Evolutionary conservation across 1,284 basidiomycete species (phyloP).

Genomic region (Ustilago trichophora): DNA sequence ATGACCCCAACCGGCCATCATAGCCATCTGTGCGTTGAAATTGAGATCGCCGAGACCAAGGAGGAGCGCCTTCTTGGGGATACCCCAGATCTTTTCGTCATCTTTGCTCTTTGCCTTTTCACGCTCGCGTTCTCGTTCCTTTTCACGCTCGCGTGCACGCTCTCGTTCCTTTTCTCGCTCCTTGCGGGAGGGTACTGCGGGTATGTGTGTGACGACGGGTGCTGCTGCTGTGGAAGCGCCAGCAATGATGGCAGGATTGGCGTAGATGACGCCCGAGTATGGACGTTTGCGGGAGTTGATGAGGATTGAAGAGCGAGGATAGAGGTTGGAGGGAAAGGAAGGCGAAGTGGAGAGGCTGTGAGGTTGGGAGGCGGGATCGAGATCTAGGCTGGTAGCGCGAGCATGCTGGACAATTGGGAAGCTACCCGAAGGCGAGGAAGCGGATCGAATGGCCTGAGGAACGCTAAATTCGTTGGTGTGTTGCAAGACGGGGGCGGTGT

Average conservation of each 20-base stretch:
- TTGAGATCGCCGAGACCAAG: constrained; percentile 58
- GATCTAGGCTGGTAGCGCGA: constrained; percentile 32
- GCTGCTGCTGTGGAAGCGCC: constrained; percentile 8
- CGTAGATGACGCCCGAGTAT: constrained; percentile 38
- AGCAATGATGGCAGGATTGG: constrained; percentile 5
- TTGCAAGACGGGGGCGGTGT: constrained; percentile 20
- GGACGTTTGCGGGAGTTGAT: constrained; percentile 43
- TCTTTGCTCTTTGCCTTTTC: constrained; percentile 37
- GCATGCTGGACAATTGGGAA: constrained; percentile 21
- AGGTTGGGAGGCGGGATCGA: constrained; percentile 7
- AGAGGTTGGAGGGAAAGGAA: constrained; percentile 11
- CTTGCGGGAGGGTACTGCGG: constrained; percentile 44
- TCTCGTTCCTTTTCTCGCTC: constrained; percentile 47
- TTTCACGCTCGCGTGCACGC: constrained; percentile 39
- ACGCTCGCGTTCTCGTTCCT: constrained; percentile 39
- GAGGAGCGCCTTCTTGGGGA: constrained; percentile 59
- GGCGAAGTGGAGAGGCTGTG: constrained; percentile 23
- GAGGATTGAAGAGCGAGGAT: constrained; percentile 44
- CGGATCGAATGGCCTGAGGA: constrained; percentile 27
- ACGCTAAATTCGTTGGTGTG: constrained; percentile 27
- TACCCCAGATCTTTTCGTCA: constrained; percentile 60
- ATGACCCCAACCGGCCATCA: constrained; percentile 60
- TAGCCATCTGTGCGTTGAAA: constrained; percentile 60
- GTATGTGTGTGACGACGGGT: constrained; percentile 50
- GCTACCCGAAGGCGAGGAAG: constrained; percentile 22